Evolutionary conservation across 192 early-diverging fungal genomes (phyloP), one percentile per base, ranked within the genome.

Genomic region (Coemansia sp.): DNA sequence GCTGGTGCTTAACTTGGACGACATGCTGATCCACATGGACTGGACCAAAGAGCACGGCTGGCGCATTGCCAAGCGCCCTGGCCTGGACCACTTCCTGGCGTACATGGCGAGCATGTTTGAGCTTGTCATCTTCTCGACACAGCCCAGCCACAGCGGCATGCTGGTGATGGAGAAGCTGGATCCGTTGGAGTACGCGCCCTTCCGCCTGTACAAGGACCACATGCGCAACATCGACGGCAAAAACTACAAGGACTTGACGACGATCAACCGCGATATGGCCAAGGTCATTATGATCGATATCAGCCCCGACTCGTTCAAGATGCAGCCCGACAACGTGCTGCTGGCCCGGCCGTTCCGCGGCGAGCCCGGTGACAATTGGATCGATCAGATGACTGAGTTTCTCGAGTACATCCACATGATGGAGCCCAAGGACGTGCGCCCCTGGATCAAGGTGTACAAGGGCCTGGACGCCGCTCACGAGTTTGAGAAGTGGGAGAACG

Each of bases 41-140:
- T 99, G 97, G 97, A 88, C 94, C 67, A 95, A 94, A 86, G 90
- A 96, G 69, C 85, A 93, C 64, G 98, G 98, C 27, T 99, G 98
- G 98, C 88, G 97, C 61, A 89, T 92, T 56, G 98, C 97, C 39
- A 96, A 94, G 73, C 89, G 98, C 51, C 97, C 98, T 16, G 97
- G 95, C 46, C 88, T 96, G 41, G 97, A 99, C 62, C 93, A 97
- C 73, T 97, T 99, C 74, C 71, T 99, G 29, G 88, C 91, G 61
- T 94, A 95, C 77, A 80, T 98, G 66, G 88, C 89, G 65, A 89
- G 91, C 72, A 91, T 93, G 79, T 99, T 88, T 79, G 98, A 99
- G 85, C 88, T 98, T 59, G 95, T 99, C 27, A 88, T 99, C 21
- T 98, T 96, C 71, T 96, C 98, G 33, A 94, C 88, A 42, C 91